Base-by-base conservation (phyloP, 768 basidiomycete genomes). In the Trametes villosa region DNA sequence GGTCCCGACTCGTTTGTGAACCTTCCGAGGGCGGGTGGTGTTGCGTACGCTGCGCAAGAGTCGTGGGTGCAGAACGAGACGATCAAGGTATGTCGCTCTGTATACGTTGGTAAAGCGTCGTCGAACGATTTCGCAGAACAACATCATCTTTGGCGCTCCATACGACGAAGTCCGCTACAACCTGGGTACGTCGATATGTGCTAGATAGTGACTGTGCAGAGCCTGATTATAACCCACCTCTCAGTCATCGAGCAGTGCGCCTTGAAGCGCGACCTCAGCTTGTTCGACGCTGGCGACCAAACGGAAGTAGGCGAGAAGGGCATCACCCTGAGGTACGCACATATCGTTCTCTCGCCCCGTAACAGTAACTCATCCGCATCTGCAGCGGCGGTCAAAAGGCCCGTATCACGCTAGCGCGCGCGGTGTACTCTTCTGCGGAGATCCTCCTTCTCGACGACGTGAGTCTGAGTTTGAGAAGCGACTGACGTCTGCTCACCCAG, bases 251-350 rank as follows among this genome's bases (percentile, higher is more conserved):
- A 69, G 22, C 77, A 78, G 52, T 78, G 77, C 45, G 75, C 74
- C 9, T 66, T 83, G n/a, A 71, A 75, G 46, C 77, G 77, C 22
- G 83, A 84, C 62, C 68, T 84, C 6, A 73, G 67, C 27, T 64
- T 84, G 27, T 80, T 83, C 59, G 72, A 80, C 22, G 80, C 80
- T 15, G 82, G 83, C 0, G 83, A 84, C 60, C 53, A 74, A 54
- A 83, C 83, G 8, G 83, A 84, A 62, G 80, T 86, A n/a, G 85
- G 85, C 15, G 85, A 86, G 62, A 85, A 83, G 65, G 85, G 85
- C 7, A 63, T 83, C 3, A 83, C 78, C 3, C 60, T 79, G 29
- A 78, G 76, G 76, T 72, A 48, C 13, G 36, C 36, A 38, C 36
- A 15, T 38, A 18, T 6, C 36, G 13, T 11, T 15, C 8, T 15